phyloP scores from a whole-genome alignment of 1,284 basidiomycete genomes.

The Chiua sp. region DNA sequence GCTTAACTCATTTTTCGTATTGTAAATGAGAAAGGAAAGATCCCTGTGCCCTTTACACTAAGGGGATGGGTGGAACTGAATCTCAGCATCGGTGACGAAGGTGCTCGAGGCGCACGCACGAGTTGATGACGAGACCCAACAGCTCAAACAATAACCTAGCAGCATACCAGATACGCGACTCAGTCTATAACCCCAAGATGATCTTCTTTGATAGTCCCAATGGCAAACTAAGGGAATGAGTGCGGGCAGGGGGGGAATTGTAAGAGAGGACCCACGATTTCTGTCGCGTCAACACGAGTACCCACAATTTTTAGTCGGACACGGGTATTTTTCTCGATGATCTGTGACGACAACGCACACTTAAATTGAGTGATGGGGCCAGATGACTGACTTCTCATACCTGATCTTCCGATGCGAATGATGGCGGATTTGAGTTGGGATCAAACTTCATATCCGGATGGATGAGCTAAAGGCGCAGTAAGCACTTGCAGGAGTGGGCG shows the following conservation, averaged over 20 bases:
- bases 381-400: conserved; percentile 42
- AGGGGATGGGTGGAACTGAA: not conserved
- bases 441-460: conserved; percentile 94
- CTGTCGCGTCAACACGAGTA: conserved; percentile 95
- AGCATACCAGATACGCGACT: conserved; percentile 3
- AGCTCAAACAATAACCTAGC: conserved; percentile 1
- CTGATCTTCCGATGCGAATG: conserved; percentile 90
- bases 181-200: conserved; percentile 86
- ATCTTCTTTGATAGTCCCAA: conserved; percentile 95
- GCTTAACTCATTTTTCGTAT: not conserved
- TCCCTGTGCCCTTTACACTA: not conserved
- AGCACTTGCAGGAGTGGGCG: conserved; percentile 18
- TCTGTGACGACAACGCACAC: conserved; percentile 45
- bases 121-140: conserved; percentile 2
- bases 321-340: conserved; percentile 93
- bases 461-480: conserved; percentile 67
- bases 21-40: not conserved
- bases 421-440: conserved; percentile 91
- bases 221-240: conserved; percentile 71
- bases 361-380: not conserved
- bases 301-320: conserved; percentile 97
- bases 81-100: not conserved
- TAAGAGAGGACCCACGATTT: conserved; percentile 77
- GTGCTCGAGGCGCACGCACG: conserved; percentile 5
- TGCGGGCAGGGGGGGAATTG: not conserved